Percentiles rank a stretch among this genome's conserved stretches.
Evolutionary conservation across 331 rosid species (phyloP).

Genomic region (Stylosanthes scabra): DNA sequence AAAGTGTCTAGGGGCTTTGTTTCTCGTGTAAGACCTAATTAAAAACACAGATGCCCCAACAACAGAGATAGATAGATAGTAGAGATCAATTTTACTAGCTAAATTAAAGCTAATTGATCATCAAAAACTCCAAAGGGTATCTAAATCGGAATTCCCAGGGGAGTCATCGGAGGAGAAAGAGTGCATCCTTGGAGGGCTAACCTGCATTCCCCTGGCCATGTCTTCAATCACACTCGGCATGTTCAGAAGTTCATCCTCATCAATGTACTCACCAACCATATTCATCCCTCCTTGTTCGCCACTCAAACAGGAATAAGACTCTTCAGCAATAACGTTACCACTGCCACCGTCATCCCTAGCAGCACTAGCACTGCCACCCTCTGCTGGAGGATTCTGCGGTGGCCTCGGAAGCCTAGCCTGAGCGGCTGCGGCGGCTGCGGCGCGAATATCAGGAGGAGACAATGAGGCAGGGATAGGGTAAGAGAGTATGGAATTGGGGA

Average conservation of each 20-base stretch:
- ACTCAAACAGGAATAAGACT: not conserved
- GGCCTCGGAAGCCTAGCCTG: constrained; percentile 38
- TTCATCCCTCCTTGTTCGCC: not conserved
- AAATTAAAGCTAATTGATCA: not conserved
- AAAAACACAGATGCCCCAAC: too few relatives aligned
- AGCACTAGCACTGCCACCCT: too few relatives aligned
- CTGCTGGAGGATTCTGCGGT: too few relatives aligned
- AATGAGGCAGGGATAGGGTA: constrained; percentile 75
- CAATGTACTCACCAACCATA: constrained; percentile 48
- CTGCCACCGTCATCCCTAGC: too few relatives aligned
- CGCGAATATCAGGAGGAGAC: constrained; percentile 67
- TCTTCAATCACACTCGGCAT: constrained; percentile 89
- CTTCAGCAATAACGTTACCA: not conserved
- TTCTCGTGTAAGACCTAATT: not conserved
- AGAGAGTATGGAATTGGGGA: constrained; percentile 55
- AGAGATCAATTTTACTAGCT: too few relatives aligned
- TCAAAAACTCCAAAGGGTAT: constrained; percentile 69
- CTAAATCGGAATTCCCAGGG: too few relatives aligned
- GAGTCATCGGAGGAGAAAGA: constrained; percentile 43
- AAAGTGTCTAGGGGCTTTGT: not conserved
- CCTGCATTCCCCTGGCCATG: constrained; percentile 97
- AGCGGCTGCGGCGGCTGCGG: constrained; percentile 78
- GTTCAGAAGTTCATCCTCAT: constrained; percentile 76
- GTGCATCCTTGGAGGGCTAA: constrained; percentile 83
- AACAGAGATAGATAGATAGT: too few relatives aligned